Base-by-base conservation (phyloP, 129 eudicot genomes). In the Helianthus tuberosus region DNA sequence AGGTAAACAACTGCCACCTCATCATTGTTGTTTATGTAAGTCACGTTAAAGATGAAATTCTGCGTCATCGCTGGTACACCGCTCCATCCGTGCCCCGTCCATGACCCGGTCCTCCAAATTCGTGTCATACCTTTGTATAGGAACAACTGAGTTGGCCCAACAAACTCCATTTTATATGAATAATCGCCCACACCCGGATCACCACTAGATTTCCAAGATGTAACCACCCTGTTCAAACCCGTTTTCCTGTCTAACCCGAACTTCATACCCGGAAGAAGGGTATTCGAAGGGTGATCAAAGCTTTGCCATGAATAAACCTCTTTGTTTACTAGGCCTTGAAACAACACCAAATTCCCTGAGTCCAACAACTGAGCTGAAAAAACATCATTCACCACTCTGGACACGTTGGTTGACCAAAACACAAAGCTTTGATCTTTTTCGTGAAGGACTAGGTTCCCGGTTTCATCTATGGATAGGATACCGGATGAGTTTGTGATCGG, bases 111-210 rank as follows among this genome's bases (percentile, higher is more conserved):
- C 27, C 86, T 71, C 89, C 89, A 81, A 6, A 84, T 7, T 44
- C 29, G 44, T 15, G 64, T 64, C 65, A 5, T 38, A 43, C 78
- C 86, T 66, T 72, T 75, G 68, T 69, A 69, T 69, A 81, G 36
- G 29, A 85, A 70, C 69, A 71, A 12, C 58, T 85, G 89, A 20
- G 92, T 78, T 25, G 80, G 77, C n/a, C 87, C 89, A 46, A 41
- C 23, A 51, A 46, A 41, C 48, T 79, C 87, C 68, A 87, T 46
- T 64, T 63, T 69, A 46, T 75, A 81, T 2, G 74, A 36, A 74
- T 66, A 87, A 6, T 82, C 81, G 8, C 90, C 90, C 17, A 70
- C 47, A 2, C 83, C 87, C 0, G 90, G 90, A 64, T 86, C 72
- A 29, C n/a, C 76, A 25, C 38, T 32, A 57, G 85, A 77, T 48